Conservation (phyloP, 768 basidiomycete species). For the Amanita brunnescens region DNA sequence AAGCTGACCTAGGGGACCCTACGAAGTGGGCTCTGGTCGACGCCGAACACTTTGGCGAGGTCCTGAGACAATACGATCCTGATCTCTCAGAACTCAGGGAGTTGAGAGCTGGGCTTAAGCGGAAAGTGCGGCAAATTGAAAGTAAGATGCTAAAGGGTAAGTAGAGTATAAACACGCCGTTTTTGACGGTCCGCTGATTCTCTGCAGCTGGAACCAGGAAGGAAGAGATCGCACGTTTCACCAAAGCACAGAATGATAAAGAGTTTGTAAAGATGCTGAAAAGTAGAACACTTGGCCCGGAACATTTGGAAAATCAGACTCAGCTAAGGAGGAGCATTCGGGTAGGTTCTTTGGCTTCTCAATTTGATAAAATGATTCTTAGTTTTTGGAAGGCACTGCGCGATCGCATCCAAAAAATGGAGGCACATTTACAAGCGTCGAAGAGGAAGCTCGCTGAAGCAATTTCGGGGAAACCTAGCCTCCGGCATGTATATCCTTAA, state of each 20-base stretch:
- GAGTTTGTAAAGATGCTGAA: slow-evolving; percentile 73
- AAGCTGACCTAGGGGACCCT: slow-evolving; percentile 36
- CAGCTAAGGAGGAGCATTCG: slow-evolving; percentile 64
- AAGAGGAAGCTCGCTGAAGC: slow-evolving; percentile 62
- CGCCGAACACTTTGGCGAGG: slow-evolving; percentile 39
- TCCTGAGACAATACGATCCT: slow-evolving; percentile 36
- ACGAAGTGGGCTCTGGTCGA: slow-evolving; percentile 50
- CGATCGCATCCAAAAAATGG: slow-evolving; percentile 71
- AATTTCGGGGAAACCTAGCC: slow-evolving; percentile 48
- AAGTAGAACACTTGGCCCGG: slow-evolving; percentile 75
- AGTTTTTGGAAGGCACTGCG: slow-evolving; percentile 42
- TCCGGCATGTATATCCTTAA: slow-evolving; percentile 42
- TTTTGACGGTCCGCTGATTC: background rate
- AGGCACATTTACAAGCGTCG: slow-evolving; percentile 57
- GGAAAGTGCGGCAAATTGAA: slow-evolving; percentile 46
- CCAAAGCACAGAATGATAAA: slow-evolving; percentile 67
- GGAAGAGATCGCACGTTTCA: slow-evolving; percentile 77
- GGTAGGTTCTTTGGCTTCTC: slow-evolving; percentile 31
- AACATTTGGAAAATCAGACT: slow-evolving; percentile 77
- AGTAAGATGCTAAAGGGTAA: slow-evolving; percentile 61
- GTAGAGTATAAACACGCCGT: slow-evolving; percentile 8
- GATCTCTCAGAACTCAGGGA: slow-evolving; percentile 46
- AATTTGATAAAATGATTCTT: background rate
- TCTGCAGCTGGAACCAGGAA: slow-evolving; percentile 64
- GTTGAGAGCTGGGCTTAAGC: slow-evolving; percentile 29